Evolutionary conservation across 305 asterid species (phyloP), one percentile per base, ranked within the genome.

Genomic region (Fraxinus sp.): DNA sequence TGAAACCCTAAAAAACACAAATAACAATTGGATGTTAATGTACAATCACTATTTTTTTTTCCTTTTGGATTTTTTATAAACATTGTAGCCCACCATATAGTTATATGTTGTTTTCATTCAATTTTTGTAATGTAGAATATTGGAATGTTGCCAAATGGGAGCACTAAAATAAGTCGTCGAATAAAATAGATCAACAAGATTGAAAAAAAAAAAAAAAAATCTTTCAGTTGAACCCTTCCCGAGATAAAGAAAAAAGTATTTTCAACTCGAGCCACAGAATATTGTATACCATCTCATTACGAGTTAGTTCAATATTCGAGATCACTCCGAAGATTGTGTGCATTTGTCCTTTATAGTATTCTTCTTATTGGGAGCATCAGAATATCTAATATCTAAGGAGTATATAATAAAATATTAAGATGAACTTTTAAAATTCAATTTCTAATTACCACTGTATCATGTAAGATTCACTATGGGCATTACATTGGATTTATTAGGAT

Each of bases 71-170:
- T 71, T 32, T 32, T 71, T 14, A 68, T 32, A 70, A 16, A 70
- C 76, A 32, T 70, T 70, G 76, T 71, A 33, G 46, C 77, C 77
- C 43, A 71, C 76, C 77, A 32, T 32, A n/a, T 71, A 71, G 77
- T 32, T 71, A 3, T 71, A 71, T 33, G 22, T 16, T 33, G 43
- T 32, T 71, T 16, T 16, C 77, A 32, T 33, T 33, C 46, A 71
- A 5, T 70, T 71, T 71, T 33, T 33, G 26, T 33, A 33, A 16
- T 33, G 77, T 33, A 16, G 7, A 71, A 71, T 33, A 71, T 32
- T 46, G 46, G 24, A 71, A 30, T 71, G 46, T 71, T 71, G 43
- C 43, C 77, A 71, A 71, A 71, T 14, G 9, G 39, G 5, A 71
- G 46, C 43, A 16, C 43, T 32, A 71, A 30, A 71, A 14, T 6